phyloP scores from a whole-genome alignment of 768 basidiomycete genomes.

The Suillus placidus region DNA sequence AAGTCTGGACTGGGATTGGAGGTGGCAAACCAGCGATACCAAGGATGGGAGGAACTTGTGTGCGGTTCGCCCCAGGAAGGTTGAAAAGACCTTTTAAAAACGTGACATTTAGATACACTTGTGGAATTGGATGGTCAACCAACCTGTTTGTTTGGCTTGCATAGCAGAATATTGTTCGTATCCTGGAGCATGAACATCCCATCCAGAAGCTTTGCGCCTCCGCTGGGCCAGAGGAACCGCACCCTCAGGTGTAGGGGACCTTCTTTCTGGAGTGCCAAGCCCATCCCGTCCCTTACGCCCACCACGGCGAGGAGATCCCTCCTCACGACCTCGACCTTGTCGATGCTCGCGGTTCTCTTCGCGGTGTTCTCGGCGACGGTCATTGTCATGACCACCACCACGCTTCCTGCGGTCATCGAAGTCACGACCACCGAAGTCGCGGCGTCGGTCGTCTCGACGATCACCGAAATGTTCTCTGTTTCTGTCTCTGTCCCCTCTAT shows the following conservation, averaged over 20 bases:
- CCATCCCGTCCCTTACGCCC: constrained; percentile 51
- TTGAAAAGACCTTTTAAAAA: constrained; percentile 81
- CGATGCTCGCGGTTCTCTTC: constrained; percentile 41
- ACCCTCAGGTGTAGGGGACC: constrained; percentile 91
- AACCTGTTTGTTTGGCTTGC: constrained; percentile 99
- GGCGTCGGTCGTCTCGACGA: constrained; percentile 53
- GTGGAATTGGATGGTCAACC: constrained; percentile 16
- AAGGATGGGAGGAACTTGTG: constrained; percentile 81
- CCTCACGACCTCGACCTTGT: constrained; percentile 36
- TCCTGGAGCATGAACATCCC: constrained; percentile 95
- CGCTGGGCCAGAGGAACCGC: constrained; percentile 81
- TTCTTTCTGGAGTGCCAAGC: constrained; percentile 70
- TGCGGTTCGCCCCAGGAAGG: constrained; percentile 91
- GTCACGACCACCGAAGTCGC: constrained; percentile 52
- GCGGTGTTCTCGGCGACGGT: constrained; percentile 52
- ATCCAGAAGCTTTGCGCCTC: constrained; percentile 87
- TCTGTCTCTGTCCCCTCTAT: constrained; percentile 37
- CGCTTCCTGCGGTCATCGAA: constrained; percentile 48
- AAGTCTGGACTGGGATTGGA: constrained; percentile 81
- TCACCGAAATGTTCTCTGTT: constrained; percentile 39
- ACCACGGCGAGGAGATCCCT: constrained; percentile 44
- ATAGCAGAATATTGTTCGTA: constrained; percentile 94
- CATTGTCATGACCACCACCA: constrained; percentile 45
- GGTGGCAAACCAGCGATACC: constrained; percentile 81
- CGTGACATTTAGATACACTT: constrained; percentile 15